These are phyloP conservation scores for Solanum lignicaule DNA, from an alignment of 257 asterid species.

Conservation along the genomic window DNA sequence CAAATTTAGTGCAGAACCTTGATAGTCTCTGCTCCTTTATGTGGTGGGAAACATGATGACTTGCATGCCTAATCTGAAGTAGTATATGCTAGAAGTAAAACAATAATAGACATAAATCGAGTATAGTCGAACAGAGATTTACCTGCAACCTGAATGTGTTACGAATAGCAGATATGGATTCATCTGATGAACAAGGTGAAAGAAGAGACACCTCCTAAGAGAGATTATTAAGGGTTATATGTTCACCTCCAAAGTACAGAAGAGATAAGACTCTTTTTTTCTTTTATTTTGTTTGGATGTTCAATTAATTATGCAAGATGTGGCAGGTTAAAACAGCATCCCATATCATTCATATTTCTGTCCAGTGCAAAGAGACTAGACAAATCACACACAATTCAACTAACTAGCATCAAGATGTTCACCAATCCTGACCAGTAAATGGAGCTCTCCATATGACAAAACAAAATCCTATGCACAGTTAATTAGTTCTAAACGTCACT, in stretches of 20 bases:
- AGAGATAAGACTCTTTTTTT: neutral
- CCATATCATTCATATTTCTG: neutral
- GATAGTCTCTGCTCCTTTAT: neutral
- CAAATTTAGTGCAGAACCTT: slow-evolving; percentile 17
- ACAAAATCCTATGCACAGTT: neutral
- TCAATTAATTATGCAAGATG: neutral
- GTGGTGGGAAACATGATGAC: neutral
- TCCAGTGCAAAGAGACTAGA: neutral
- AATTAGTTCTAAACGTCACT: neutral
- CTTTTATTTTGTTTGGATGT: neutral
- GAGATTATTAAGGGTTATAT: neutral
- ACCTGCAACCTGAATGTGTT: neutral
- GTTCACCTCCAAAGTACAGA: neutral
- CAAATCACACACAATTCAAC: neutral
- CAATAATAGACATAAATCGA: neutral
- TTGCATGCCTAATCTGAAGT: neutral
- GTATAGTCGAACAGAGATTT: neutral
- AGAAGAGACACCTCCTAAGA: neutral
- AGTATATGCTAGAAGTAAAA: neutral
- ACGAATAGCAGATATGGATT: neutral
- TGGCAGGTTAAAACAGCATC: neutral
- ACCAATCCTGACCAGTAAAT: neutral
- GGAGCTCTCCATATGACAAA: neutral
- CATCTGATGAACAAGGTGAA: neutral
- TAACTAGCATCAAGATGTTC: neutral